Percentiles rank a stretch among this genome's conserved stretches.
These are phyloP conservation scores for Mucor indicus DNA, from an alignment of 371 early-diverging fungal species.

Conservation along the genomic window DNA sequence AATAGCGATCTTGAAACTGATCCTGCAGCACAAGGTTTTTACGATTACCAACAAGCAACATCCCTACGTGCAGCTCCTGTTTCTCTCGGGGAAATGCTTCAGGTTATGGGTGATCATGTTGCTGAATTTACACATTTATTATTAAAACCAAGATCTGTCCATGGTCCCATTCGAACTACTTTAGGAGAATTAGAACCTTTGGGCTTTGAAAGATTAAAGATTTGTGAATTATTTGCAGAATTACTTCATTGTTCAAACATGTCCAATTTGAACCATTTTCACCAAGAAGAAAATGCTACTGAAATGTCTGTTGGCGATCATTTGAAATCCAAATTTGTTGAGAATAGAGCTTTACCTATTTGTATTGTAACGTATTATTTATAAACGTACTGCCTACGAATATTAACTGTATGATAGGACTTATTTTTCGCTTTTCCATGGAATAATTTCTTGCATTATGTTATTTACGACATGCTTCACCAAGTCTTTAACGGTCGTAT, in stretches of 20 bases:
- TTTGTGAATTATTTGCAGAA: conserved; percentile 95
- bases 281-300: neutral
- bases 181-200: conserved; percentile 71
- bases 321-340: conserved; percentile 63
- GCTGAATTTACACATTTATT: conserved; percentile 64
- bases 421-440: conserved; percentile 87
- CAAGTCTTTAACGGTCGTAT: conserved; percentile 86
- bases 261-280: conserved; percentile 56
- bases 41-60: conserved; percentile 22
- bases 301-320: conserved; percentile 49
- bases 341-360: conserved; percentile 56
- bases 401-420: conserved; percentile 30
- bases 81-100: conserved; percentile 75
- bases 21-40: conserved; percentile 18
- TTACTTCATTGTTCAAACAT: conserved; percentile 83
- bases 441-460: conserved; percentile 95
- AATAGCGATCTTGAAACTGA: conserved; percentile 52
- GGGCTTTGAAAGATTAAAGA: conserved; percentile 88
- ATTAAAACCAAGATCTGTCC: conserved; percentile 46
- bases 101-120: conserved; percentile 69
- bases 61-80: conserved; percentile 22
- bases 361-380: conserved; percentile 32
- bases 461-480: conserved; percentile 93
- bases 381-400: neutral
- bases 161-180: conserved; percentile 59